phyloP scores from a whole-genome alignment of 768 basidiomycete genomes.

The Psilocybe cyanescens region DNA sequence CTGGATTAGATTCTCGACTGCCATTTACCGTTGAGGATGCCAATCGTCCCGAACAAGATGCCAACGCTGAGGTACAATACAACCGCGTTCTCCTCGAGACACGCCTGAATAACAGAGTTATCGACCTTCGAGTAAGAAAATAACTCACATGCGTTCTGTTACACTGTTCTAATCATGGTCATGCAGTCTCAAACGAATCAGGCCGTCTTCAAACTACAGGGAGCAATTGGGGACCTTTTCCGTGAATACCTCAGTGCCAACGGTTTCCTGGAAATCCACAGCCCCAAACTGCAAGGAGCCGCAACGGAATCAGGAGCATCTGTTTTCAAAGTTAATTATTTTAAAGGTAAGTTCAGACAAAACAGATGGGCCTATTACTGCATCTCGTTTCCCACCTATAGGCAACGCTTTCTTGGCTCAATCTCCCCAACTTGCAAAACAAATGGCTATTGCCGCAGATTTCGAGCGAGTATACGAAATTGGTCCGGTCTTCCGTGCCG shows the following conservation, averaged over 20 bases:
- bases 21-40: conserved; percentile 91
- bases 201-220: conserved; percentile 91
- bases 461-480: conserved; percentile 99
- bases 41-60: conserved; percentile 29
- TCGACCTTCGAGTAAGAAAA: conserved; percentile 84
- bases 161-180: conserved; percentile 5
- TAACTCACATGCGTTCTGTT: background rate
- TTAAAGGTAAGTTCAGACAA: conserved; percentile 70
- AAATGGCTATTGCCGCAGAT: conserved; percentile 99
- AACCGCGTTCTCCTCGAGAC: conserved; percentile 91
- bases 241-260: conserved; percentile 73
- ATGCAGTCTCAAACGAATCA: conserved; percentile 91
- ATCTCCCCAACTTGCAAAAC: conserved; percentile 96
- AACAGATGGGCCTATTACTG: background rate
- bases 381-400: conserved; percentile 30
- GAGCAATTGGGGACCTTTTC: conserved; percentile 89
- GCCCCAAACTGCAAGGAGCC: conserved; percentile 95
- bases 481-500: conserved; percentile 95
- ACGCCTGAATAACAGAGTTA: conserved; percentile 89
- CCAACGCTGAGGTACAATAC: conserved; percentile 66
- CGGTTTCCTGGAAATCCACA: conserved; percentile 94
- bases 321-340: conserved; percentile 98
- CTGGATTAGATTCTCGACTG: conserved; percentile 77
- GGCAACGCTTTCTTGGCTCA: conserved; percentile 94
- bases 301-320: conserved; percentile 97